Conservation (phyloP, 257 asterid genomes). For the Paulownia fortunei region DNA sequence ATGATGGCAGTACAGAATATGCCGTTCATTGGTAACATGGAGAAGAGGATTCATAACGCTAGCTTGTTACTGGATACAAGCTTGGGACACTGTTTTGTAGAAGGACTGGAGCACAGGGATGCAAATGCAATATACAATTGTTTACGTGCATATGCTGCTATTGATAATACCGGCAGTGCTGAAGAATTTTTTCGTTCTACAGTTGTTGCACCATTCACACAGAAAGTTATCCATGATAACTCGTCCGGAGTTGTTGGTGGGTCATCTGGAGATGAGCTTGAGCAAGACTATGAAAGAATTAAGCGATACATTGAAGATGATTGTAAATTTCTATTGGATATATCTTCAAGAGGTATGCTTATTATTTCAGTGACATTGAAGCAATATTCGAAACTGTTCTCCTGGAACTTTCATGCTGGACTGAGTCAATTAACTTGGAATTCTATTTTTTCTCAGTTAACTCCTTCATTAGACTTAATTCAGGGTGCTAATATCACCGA, state of each 20-base stretch:
- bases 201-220: conserved; percentile 77
- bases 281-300: conserved; percentile 75
- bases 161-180: conserved; percentile 82
- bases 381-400: conserved; percentile 17
- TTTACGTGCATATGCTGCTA: conserved; percentile 97
- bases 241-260: conserved; percentile 52
- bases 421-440: conserved; percentile 11
- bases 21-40: conserved; percentile 97
- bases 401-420: conserved; percentile 26
- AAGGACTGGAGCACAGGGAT: conserved; percentile 94
- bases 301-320: conserved; percentile 68
- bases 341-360: conserved; percentile 76
- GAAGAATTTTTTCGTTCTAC: conserved; percentile 84
- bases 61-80: conserved; percentile 78
- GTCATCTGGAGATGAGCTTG: conserved; percentile 76
- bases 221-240: conserved; percentile 55
- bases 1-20: conserved; percentile 79
- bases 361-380: conserved; percentile 6
- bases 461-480: conserved; percentile 6
- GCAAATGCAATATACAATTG: conserved; percentile 90
- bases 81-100: conserved; percentile 84
- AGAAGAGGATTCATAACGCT: conserved; percentile 89
- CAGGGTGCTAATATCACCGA: conserved; percentile 8
- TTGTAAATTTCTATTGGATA: conserved; percentile 87
- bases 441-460: conserved; percentile 16